These are phyloP conservation scores for Russula olivacea DNA, from an alignment of 768 basidiomycete species.

Conservation along the genomic window DNA sequence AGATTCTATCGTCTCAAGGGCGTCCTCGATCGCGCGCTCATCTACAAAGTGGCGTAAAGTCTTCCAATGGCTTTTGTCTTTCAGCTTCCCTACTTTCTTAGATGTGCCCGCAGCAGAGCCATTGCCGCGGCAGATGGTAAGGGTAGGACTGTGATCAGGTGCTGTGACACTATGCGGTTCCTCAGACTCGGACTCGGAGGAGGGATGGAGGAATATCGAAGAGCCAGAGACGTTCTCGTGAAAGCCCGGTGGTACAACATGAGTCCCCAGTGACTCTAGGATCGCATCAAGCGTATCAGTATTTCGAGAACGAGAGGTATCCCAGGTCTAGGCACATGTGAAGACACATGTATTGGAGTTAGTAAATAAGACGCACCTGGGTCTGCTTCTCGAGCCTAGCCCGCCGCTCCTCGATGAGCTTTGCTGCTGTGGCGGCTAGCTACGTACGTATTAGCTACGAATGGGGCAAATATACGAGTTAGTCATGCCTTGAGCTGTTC, in stretches of 20 bases:
- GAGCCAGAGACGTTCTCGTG: slow-evolving; percentile 60
- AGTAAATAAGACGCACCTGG: slow-evolving; percentile 38
- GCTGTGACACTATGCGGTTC: slow-evolving; percentile 24
- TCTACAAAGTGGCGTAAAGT: slow-evolving; percentile 82
- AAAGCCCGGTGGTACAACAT: slow-evolving; percentile 73
- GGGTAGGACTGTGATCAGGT: slow-evolving; percentile 38
- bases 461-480: background rate
- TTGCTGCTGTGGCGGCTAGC: slow-evolving; percentile 70
- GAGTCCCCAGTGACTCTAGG: slow-evolving; percentile 65
- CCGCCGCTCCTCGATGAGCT: slow-evolving; percentile 68
- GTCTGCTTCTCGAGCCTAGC: slow-evolving; percentile 53
- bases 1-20: slow-evolving; percentile 64
- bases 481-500: slow-evolving; percentile 71
- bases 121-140: slow-evolving; percentile 34
- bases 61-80: slow-evolving; percentile 65
- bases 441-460: slow-evolving; percentile 28
- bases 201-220: slow-evolving; percentile 78
- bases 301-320: slow-evolving; percentile 52
- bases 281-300: slow-evolving; percentile 59
- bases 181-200: slow-evolving; percentile 38
- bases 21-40: slow-evolving; percentile 73
- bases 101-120: slow-evolving; percentile 14
- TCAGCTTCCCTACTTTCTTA: slow-evolving; percentile 23
- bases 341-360: background rate
- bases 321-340: slow-evolving; percentile 55